phyloP scores from a whole-genome alignment of 2,329 filamentous ascomycete species.

The Ceratocystis ficicola region DNA sequence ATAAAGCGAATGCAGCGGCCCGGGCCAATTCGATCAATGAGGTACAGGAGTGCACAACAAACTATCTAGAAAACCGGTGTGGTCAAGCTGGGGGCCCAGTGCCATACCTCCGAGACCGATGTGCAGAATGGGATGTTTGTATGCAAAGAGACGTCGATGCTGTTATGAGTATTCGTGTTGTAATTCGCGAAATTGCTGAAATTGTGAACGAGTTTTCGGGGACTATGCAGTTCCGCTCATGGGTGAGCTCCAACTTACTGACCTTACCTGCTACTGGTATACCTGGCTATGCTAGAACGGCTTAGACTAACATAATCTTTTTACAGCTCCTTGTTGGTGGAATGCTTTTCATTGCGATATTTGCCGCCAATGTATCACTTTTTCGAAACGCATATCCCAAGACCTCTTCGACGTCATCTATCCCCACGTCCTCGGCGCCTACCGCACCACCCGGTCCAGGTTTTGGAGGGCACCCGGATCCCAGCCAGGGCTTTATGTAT shows the following conservation, averaged over 20 bases:
- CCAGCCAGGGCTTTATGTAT: constrained; percentile 33
- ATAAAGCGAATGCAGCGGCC: constrained; percentile 56
- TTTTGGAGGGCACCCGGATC: constrained; percentile 20
- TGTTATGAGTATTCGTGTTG: constrained; percentile 67
- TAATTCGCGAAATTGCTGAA: constrained; percentile 75
- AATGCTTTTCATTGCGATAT: constrained; percentile 37
- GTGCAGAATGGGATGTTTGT: constrained; percentile 72
- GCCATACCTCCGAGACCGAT: constrained; percentile 61
- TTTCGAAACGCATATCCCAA: constrained; percentile 19
- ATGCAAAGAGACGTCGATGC: constrained; percentile 73
- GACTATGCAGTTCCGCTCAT: constrained; percentile 71
- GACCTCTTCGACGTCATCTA: neutral
- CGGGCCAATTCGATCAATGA: constrained; percentile 58
- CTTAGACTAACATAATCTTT: constrained; percentile 7
- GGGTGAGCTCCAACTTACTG: constrained; percentile 33
- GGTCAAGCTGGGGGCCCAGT: constrained; percentile 40
- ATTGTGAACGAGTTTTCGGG: constrained; percentile 93
- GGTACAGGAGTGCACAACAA: constrained; percentile 58
- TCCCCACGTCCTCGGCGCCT: constrained; percentile 3
- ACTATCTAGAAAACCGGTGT: constrained; percentile 69
- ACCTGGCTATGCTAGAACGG: neutral
- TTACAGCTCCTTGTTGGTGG: constrained; percentile 41
- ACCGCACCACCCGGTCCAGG: neutral
- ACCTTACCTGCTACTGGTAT: neutral
- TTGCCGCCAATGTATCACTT: constrained; percentile 41